phyloP scores from a whole-genome alignment of 2,329 filamentous ascomycete species.

The Acephala macrosclerotiorum region DNA sequence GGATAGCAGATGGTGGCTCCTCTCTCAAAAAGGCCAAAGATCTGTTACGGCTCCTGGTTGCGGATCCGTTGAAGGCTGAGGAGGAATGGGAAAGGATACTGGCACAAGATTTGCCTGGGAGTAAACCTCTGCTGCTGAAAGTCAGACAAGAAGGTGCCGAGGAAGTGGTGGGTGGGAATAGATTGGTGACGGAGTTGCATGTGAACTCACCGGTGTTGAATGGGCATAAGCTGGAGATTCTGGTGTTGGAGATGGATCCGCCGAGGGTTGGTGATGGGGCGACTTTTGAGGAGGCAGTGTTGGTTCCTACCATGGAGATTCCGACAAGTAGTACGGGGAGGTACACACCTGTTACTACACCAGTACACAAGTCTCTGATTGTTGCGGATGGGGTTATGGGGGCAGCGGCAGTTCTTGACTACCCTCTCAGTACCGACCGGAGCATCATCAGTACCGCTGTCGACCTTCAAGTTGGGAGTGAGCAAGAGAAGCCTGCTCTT shows the following conservation, averaged over 20 bases:
- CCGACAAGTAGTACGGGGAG: conserved; percentile 68
- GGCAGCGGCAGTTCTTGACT: conserved; percentile 59
- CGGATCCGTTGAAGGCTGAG: conserved; percentile 70
- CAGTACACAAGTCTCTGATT: conserved; percentile 83
- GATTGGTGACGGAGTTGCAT: conserved; percentile 64
- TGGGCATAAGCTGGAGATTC: conserved; percentile 68
- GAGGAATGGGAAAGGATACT: conserved; percentile 73
- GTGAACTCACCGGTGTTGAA: conserved; percentile 70
- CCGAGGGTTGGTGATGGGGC: conserved; percentile 50
- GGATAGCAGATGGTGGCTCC: conserved; percentile 47
- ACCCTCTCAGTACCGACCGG: conserved; percentile 46
- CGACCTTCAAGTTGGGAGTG: conserved; percentile 55
- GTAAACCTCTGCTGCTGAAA: conserved; percentile 68
- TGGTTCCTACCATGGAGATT: conserved; percentile 80
- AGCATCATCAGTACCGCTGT: conserved; percentile 62
- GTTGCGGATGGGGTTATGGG: conserved; percentile 77
- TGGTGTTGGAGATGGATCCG: conserved; percentile 62
- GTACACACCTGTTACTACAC: conserved; percentile 74
- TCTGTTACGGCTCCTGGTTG: conserved; percentile 73
- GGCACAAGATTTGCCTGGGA: conserved; percentile 48
- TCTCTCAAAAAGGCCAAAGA: conserved; percentile 61
- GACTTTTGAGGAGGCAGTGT: conserved; percentile 67
- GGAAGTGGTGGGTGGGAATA: conserved; percentile 46
- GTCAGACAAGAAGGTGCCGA: conserved; percentile 49
- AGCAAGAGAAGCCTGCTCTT: conserved; percentile 43